Evolutionary conservation across 805 yeast genomes (phyloP), one percentile per base, ranked within the genome.

Genomic region (Brettanomyces nanus): DNA sequence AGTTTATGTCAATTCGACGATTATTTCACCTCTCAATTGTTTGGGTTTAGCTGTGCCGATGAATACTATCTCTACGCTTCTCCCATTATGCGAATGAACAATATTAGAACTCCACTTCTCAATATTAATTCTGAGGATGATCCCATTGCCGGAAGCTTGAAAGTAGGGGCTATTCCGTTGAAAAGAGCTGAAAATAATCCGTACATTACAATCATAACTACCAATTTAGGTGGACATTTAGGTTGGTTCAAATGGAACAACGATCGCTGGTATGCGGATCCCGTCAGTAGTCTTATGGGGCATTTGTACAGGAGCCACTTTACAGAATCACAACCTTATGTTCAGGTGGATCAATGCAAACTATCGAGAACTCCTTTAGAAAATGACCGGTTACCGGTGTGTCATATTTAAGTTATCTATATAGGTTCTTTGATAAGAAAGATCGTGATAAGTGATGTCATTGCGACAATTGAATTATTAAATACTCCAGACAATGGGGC

Each of bases 211-310:
- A 46, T 80, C 49, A 65, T 77, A 4, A 70, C 76, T 41, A 80
- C 89, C 5, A 66, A 71, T 30, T 65, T 72, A 37, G 95, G 95
- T 5, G 94, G 95, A 1, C 95, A 85, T 58, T 67, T 85, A 38
- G 92, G 85, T n/a, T 85, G 81, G 80, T 85, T 76, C 43, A 66
- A 70, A 45, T 59, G 65, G 34, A 61, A 68, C 19, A 81, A 82
- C 19, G 64, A 66, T 30, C 72, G 86, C 48, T 85, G 95, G 95
- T 75, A 69, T 46, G 59, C 73, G 4, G 61, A 63, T 6, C 80
- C 80, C 19, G 42, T 77, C 30, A 56, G 73, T 19, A 59, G 62
- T 40, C 66, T 71, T 10, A 19, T 58, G 15, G 41, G 33, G 3
- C 44, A 46, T 22, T 52, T 51, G 36, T 51, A 57, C 26, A 31